Percentiles rank a stretch among this genome's conserved stretches.
These are phyloP conservation scores for Volvariella volvacea DNA, from an alignment of 1,284 basidiomycete species.

Conservation along the genomic window DNA sequence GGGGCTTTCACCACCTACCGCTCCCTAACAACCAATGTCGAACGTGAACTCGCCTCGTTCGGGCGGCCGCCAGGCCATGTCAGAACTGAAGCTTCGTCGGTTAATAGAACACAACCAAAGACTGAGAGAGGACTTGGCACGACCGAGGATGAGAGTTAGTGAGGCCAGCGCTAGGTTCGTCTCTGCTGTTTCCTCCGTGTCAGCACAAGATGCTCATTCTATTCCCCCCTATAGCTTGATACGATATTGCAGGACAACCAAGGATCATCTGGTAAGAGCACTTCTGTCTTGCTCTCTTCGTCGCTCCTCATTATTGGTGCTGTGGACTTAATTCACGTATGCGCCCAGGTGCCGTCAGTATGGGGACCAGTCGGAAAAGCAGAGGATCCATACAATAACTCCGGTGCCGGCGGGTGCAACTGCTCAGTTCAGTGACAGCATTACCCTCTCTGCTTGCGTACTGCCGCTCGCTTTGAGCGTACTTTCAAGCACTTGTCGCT, in stretches of 20 bases:
- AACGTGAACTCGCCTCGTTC: slow-evolving; percentile 30
- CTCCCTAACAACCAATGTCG: slow-evolving; percentile 6
- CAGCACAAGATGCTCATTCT: slow-evolving; percentile 4
- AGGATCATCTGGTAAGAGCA: slow-evolving; percentile 74
- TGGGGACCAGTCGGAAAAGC: slow-evolving; percentile 85
- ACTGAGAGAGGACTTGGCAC: slow-evolving; percentile 83
- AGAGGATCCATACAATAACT: slow-evolving; percentile 58
- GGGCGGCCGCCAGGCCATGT: slow-evolving; percentile 71
- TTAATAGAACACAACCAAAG: slow-evolving; percentile 92
- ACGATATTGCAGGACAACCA: slow-evolving; percentile 85
- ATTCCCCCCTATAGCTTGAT: slow-evolving; percentile 54
- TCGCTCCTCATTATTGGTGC: neutral
- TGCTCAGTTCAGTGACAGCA: slow-evolving; percentile 36
- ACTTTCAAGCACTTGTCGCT: too few species aligned
- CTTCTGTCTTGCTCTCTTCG: slow-evolving; percentile 2
- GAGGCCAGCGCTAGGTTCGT: slow-evolving; percentile 87
- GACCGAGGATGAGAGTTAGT: slow-evolving; percentile 85
- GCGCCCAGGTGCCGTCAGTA: slow-evolving; percentile 74
- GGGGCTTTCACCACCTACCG: slow-evolving; percentile 3
- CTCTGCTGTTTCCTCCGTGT: slow-evolving; percentile 4
- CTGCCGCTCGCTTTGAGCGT: slow-evolving; percentile 7
- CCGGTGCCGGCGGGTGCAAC: slow-evolving; percentile 28
- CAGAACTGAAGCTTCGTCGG: slow-evolving; percentile 92
- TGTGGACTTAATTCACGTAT: slow-evolving; percentile 10
- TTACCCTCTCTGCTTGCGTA: neutral